These are phyloP conservation scores for Penicillium olsonii DNA, from an alignment of 2,329 filamentous ascomycete species.

Conservation along the genomic window DNA sequence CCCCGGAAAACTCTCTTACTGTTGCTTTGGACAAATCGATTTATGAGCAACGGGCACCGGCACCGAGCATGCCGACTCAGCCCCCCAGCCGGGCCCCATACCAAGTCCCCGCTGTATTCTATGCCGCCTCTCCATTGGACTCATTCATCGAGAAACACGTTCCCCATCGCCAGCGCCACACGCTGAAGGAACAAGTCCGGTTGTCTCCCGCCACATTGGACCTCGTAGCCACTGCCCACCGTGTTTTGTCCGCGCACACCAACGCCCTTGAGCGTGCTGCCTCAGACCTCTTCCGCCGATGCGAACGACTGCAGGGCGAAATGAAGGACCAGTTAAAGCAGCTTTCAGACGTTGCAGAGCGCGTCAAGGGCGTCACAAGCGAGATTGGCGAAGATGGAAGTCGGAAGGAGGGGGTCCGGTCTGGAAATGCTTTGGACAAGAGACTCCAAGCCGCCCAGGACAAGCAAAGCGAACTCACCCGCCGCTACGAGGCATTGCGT, in stretches of 20 bases:
- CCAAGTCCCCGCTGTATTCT: conserved; percentile 44
- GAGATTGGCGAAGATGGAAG: conserved; percentile 40
- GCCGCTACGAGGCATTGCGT: conserved; percentile 47
- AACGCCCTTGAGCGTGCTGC: conserved; percentile 49
- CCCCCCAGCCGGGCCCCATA: conserved; percentile 45
- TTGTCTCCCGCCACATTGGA: conserved; percentile 52
- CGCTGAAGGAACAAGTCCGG: conserved; percentile 48
- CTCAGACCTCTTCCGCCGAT: conserved; percentile 55
- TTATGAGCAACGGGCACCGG: conserved; percentile 26
- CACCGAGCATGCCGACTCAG: conserved; percentile 26
- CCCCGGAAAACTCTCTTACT: conserved; percentile 40
- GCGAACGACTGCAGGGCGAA: conserved; percentile 50
- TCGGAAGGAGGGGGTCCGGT: conserved; percentile 33
- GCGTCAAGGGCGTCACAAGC: conserved; percentile 45
- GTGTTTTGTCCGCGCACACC: conserved; percentile 49
- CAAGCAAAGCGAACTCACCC: conserved; percentile 42
- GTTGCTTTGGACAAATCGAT: conserved; percentile 27
- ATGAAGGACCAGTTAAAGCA: conserved; percentile 50
- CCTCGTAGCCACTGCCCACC: conserved; percentile 49
- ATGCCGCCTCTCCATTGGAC: conserved; percentile 39
- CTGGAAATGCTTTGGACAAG: conserved; percentile 38
- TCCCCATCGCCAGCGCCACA: conserved; percentile 43
- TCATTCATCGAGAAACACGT: conserved; percentile 46
- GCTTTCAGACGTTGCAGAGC: conserved; percentile 47
- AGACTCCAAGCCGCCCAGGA: conserved; percentile 44